Conservation (phyloP, 805 yeast genomes). For the Candida taoyuanica region DNA sequence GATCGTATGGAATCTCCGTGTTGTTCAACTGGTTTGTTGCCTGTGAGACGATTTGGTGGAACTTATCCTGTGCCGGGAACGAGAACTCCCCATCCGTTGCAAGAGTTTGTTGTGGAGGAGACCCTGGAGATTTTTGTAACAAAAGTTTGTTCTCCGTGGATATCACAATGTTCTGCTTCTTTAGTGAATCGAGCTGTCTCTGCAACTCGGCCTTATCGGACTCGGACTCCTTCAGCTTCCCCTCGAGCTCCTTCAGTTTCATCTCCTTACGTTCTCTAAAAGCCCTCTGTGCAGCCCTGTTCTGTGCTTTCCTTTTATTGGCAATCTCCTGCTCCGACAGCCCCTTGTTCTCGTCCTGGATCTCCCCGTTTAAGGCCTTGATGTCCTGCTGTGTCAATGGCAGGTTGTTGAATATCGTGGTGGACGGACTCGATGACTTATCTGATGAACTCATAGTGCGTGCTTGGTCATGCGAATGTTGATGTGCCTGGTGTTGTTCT, state of each 20-base stretch:
- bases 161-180: slow-evolving; percentile 50
- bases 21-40: slow-evolving; percentile 21
- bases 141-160: slow-evolving; percentile 59
- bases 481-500: slow-evolving; percentile 1
- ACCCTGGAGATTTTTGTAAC: slow-evolving; percentile 28
- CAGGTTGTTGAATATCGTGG: slow-evolving; percentile 10
- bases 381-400: slow-evolving; percentile 13
- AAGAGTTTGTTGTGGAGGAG: slow-evolving; percentile 1
- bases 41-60: slow-evolving; percentile 9
- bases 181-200: slow-evolving; percentile 46
- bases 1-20: slow-evolving; percentile 23
- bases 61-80: slow-evolving; percentile 27
- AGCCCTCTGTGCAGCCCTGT: slow-evolving; percentile 85
- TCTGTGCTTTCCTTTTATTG: slow-evolving; percentile 67
- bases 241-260: slow-evolving; percentile 61
- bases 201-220: slow-evolving; percentile 42
- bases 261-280: slow-evolving; percentile 79
- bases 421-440: slow-evolving; percentile 22
- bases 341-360: slow-evolving; percentile 6
- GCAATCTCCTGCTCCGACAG: slow-evolving; percentile 37
- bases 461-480: neutral
- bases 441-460: slow-evolving; percentile 14
- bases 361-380: slow-evolving; percentile 3
- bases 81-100: slow-evolving; percentile 18
- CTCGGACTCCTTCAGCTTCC: slow-evolving; percentile 54